Evolutionary conservation across 257 asterid species (phyloP).

Genomic region (Thymus mandschuricus): DNA sequence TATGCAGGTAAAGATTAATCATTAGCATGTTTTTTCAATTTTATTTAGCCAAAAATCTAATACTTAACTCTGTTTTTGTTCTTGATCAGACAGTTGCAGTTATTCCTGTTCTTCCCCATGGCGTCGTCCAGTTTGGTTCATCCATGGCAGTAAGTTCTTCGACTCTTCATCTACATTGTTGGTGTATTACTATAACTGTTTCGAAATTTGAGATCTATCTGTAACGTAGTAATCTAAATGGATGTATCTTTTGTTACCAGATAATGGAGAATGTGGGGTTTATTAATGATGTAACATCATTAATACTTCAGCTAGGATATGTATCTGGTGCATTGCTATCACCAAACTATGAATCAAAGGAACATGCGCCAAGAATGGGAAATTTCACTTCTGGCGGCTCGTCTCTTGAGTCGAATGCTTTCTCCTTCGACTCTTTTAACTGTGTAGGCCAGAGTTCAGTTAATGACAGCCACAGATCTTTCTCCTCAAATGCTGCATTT

Average conservation of each 20-base stretch:
- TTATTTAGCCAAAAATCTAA: background rate
- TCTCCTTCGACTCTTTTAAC: conserved; percentile 35
- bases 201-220: background rate
- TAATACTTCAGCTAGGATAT: conserved; percentile 69
- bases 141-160: conserved; percentile 45
- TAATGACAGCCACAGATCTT: conserved; percentile 34
- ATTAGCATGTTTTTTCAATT: background rate
- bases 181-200: background rate
- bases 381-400: conserved; percentile 35
- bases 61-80: conserved; percentile 10
- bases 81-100: conserved; percentile 75
- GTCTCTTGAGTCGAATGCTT: conserved; percentile 41
- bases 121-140: conserved; percentile 94
- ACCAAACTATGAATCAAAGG: conserved; percentile 48
- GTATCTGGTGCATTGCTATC: conserved; percentile 60
- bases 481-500: conserved; percentile 38
- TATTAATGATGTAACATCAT: conserved; percentile 58
- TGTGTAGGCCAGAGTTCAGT: conserved; percentile 17
- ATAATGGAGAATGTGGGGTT: conserved; percentile 69
- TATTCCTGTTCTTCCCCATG: conserved; percentile 90
- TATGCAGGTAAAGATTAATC: conserved; percentile 62
- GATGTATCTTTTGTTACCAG: conserved; percentile 42
- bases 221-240: conserved; percentile 5
- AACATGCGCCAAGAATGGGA: conserved; percentile 43
- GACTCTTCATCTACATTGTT: background rate